A percentile compares a stretch with the other conserved stretches of the same genome.
These are phyloP conservation scores for Exophiala bonariae DNA, from an alignment of 2,329 filamentous ascomycete species.

Conservation along the genomic window DNA sequence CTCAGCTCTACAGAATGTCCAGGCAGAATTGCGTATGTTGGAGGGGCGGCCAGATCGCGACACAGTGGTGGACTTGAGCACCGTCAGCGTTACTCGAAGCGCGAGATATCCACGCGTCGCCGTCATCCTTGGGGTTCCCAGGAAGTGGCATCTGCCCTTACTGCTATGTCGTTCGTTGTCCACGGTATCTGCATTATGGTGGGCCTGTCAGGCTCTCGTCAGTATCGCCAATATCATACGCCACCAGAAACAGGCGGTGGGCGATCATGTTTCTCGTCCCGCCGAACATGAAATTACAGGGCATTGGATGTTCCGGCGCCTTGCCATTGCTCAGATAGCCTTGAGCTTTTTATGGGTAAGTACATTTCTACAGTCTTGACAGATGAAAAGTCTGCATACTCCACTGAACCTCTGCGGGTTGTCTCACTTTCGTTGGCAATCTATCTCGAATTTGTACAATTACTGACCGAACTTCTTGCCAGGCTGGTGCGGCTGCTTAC, in stretches of 20 bases:
- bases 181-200: constrained; percentile 69
- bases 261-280: constrained; percentile 37
- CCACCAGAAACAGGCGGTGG: constrained; percentile 42
- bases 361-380: constrained; percentile 68
- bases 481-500: constrained; percentile 27
- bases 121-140: constrained; percentile 72
- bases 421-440: not conserved
- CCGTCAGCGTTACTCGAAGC: constrained; percentile 18
- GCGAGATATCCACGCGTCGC: constrained; percentile 73
- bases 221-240: constrained; percentile 45
- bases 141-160: constrained; percentile 71
- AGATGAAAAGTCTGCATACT: constrained; percentile 31
- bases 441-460: not conserved
- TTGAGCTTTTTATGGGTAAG: constrained; percentile 31
- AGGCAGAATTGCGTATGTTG: not conserved
- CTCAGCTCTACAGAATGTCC: not conserved
- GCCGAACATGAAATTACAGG: constrained; percentile 45
- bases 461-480: not conserved
- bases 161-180: constrained; percentile 72
- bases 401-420: not conserved
- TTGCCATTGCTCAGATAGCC: constrained; percentile 22
- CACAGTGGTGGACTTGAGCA: constrained; percentile 3
- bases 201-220: constrained; percentile 65
- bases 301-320: constrained; percentile 25
- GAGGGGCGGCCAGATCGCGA: not conserved